A percentile compares a stretch with the other conserved stretches of the same genome.
phyloP scores from a whole-genome alignment of 2,329 filamentous ascomycete genomes.

The Grosmannia penicillata region DNA sequence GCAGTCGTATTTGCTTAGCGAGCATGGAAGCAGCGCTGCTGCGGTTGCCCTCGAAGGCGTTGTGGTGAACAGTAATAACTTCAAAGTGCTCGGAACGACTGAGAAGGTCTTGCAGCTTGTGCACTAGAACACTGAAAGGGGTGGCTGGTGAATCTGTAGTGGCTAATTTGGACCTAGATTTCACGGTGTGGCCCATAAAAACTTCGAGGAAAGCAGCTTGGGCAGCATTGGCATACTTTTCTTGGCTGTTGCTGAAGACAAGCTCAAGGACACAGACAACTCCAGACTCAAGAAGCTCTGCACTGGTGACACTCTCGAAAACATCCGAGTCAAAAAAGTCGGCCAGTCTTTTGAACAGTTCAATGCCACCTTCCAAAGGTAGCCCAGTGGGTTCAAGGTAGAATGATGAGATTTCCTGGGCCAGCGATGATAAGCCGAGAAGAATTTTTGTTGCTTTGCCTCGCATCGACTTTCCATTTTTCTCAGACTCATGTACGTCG shows the following conservation, averaged over 20 bases:
- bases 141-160: constrained; percentile 58
- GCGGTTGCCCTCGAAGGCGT: constrained; percentile 75
- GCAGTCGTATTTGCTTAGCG: constrained; percentile 84
- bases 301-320: constrained; percentile 85
- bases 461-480: constrained; percentile 56
- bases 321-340: constrained; percentile 80
- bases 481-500: constrained; percentile 65
- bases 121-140: constrained; percentile 77
- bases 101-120: constrained; percentile 88
- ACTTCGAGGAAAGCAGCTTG: constrained; percentile 76
- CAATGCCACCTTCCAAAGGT: constrained; percentile 36
- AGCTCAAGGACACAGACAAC: constrained; percentile 73
- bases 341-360: constrained; percentile 62
- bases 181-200: constrained; percentile 70
- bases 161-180: constrained; percentile 48
- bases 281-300: constrained; percentile 80
- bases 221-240: constrained; percentile 46
- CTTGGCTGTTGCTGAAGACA: constrained; percentile 61
- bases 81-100: constrained; percentile 97
- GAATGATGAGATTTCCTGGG: constrained; percentile 54
- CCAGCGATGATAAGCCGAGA: constrained; percentile 54
- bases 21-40: constrained; percentile 92
- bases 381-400: constrained; percentile 42
- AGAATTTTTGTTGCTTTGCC: constrained; percentile 67
- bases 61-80: constrained; percentile 88